Conservation (phyloP, 2,329 filamentous ascomycete species). For the Calonectria pauciramosa region DNA sequence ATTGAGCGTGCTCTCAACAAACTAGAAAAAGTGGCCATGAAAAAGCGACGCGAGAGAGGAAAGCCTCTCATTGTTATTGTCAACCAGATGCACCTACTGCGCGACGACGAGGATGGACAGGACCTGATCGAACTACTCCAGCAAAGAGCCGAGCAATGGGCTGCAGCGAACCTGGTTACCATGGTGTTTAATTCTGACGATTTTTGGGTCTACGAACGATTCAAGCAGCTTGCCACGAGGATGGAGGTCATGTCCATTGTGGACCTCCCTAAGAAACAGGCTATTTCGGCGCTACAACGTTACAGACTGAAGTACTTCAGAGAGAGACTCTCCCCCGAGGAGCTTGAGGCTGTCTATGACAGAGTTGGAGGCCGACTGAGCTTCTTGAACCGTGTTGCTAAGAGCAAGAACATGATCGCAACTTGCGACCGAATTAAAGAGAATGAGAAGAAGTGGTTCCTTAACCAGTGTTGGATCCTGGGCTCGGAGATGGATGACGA, state of each 20-base stretch:
- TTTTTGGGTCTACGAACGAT: conserved; percentile 97
- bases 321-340: conserved; percentile 66
- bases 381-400: conserved; percentile 92
- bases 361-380: conserved; percentile 89
- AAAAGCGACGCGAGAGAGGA: conserved; percentile 71
- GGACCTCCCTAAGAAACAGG: conserved; percentile 84
- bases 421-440: conserved; percentile 82
- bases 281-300: conserved; percentile 80
- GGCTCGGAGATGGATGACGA: conserved; percentile 90
- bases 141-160: conserved; percentile 96
- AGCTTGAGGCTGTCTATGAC: conserved; percentile 85
- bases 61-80: conserved; percentile 91
- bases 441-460: conserved; percentile 81
- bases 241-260: conserved; percentile 93
- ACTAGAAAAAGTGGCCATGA: conserved; percentile 92
- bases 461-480: conserved; percentile 82
- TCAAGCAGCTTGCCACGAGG: conserved; percentile 92
- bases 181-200: conserved; percentile 97
- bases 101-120: conserved; percentile 92
- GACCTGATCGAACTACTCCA: conserved; percentile 95
- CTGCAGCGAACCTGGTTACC: conserved; percentile 90
- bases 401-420: conserved; percentile 81
- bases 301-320: conserved; percentile 86
- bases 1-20: conserved; percentile 99
- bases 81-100: conserved; percentile 91